Conservation (phyloP, 495 filamentous ascomycete genomes). For the Friedmanniomyces endolithicus region DNA sequence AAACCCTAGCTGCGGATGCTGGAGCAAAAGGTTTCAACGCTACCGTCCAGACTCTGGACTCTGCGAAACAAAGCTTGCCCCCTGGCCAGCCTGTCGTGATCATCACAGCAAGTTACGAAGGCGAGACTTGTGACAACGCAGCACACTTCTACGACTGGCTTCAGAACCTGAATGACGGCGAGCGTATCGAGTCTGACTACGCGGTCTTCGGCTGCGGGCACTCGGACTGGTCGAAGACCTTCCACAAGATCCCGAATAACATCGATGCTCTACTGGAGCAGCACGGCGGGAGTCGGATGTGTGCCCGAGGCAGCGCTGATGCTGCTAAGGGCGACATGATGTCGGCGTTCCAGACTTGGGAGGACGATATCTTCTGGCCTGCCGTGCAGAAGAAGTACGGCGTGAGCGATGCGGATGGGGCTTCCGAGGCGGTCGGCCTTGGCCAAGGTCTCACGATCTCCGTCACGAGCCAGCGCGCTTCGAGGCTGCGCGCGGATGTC, state of each 20-base stretch:
- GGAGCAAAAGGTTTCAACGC: slow-evolving; percentile 45
- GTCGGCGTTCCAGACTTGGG: slow-evolving; percentile 16
- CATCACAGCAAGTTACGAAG: slow-evolving; percentile 62
- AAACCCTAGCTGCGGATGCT: slow-evolving; percentile 48
- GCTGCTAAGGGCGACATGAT: slow-evolving; percentile 18
- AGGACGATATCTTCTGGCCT: slow-evolving; percentile 18
- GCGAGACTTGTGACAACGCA: slow-evolving; percentile 63
- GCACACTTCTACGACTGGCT: slow-evolving; percentile 57
- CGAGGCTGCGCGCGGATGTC: slow-evolving; percentile 2
- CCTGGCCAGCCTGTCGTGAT: slow-evolving; percentile 51
- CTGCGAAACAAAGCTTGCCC: slow-evolving; percentile 48
- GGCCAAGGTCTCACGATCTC: slow-evolving; percentile 1
- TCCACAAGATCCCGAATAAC: slow-evolving; percentile 56
- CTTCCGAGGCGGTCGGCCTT: background rate
- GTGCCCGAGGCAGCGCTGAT: slow-evolving; percentile 9
- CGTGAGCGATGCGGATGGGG: background rate
- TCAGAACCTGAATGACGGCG: slow-evolving; percentile 36
- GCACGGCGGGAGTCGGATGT: slow-evolving; percentile 11
- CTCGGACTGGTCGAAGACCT: slow-evolving; percentile 57
- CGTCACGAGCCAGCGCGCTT: slow-evolving; percentile 6
- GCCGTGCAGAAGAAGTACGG: slow-evolving; percentile 7
- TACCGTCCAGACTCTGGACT: slow-evolving; percentile 45
- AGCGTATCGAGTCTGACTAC: slow-evolving; percentile 43
- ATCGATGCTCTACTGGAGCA: slow-evolving; percentile 35
- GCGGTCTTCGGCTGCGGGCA: slow-evolving; percentile 55